phyloP scores from a whole-genome alignment of 495 filamentous ascomycete species.

The Hypoxylon rickii region DNA sequence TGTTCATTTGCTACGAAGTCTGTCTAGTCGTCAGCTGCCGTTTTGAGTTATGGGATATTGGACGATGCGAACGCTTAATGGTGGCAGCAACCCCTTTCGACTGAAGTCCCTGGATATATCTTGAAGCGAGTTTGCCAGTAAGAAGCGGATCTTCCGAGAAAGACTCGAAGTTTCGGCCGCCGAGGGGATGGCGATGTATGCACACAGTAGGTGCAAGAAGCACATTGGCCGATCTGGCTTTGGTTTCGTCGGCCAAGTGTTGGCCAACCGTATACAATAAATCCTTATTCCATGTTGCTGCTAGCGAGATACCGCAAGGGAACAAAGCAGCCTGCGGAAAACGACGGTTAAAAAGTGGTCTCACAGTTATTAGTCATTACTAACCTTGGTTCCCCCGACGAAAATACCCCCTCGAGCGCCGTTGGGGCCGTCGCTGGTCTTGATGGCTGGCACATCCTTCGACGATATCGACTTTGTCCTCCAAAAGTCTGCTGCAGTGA shows the following conservation, averaged over 20 bases:
- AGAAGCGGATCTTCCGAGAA: conserved; percentile 84
- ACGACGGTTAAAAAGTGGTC: conserved; percentile 30
- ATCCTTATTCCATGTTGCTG: conserved; percentile 76
- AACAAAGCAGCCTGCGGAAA: conserved; percentile 68
- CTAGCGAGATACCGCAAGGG: conserved; percentile 76
- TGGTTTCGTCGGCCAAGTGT: conserved; percentile 72
- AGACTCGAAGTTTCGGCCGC: conserved; percentile 84
- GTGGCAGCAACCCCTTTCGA: conserved; percentile 75
- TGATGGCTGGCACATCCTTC: conserved; percentile 71
- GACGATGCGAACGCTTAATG: conserved; percentile 65
- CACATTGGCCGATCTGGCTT: conserved; percentile 73
- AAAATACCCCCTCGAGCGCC: conserved; percentile 75
- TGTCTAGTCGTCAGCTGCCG: conserved; percentile 38
- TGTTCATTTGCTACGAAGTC: conserved; percentile 86
- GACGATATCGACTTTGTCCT: conserved; percentile 69
- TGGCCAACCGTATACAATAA: conserved; percentile 70
- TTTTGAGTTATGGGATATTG: not conserved
- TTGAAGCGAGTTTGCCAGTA: conserved; percentile 73
- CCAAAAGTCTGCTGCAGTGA: conserved; percentile 77
- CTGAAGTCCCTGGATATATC: conserved; percentile 76
- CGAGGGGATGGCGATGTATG: conserved; percentile 79
- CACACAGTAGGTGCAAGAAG: conserved; percentile 82
- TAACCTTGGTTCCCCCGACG: conserved; percentile 64
- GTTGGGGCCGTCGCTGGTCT: conserved; percentile 79
- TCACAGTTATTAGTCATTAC: conserved; percentile 9